Conservation (phyloP, 1,139 yeast genomes). For the Yamadazyma atlantica region DNA sequence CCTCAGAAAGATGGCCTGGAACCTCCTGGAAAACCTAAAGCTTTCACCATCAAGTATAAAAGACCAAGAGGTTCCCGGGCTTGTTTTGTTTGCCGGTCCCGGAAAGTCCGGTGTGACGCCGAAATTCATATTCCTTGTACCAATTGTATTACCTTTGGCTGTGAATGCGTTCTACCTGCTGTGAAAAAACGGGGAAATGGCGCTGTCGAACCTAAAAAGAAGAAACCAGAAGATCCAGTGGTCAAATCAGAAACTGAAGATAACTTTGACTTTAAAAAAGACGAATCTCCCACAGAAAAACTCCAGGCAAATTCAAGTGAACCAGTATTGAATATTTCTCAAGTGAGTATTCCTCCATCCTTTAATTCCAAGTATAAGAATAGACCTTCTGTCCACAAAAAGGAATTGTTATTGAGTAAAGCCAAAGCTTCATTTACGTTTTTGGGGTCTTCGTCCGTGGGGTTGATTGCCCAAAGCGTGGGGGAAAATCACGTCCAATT, state of each 20-base stretch:
- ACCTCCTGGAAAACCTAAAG: constrained; percentile 40
- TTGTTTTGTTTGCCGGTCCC: constrained; percentile 61
- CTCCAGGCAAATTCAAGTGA: constrained; percentile 21
- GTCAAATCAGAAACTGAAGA: constrained; percentile 8
- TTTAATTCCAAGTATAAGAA: constrained; percentile 42
- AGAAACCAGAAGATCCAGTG: constrained; percentile 14
- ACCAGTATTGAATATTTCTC: constrained; percentile 46
- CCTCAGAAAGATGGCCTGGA: constrained; percentile 3
- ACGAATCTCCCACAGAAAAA: constrained; percentile 9
- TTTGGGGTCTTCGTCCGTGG: constrained; percentile 41
- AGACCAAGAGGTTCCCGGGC: constrained; percentile 55
- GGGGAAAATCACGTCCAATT: constrained; percentile 47
- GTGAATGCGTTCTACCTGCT: constrained; percentile 69
- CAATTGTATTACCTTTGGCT: constrained; percentile 73
- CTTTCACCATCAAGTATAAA: constrained; percentile 50
- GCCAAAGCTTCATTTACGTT: constrained; percentile 38
- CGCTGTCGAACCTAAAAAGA: constrained; percentile 23
- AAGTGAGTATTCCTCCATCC: constrained; percentile 46
- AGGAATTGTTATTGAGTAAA: constrained; percentile 29
- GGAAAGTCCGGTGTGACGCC: constrained; percentile 73
- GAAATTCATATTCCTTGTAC: constrained; percentile 74
- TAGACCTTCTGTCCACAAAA: constrained; percentile 40
- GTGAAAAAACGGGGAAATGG: constrained; percentile 45
- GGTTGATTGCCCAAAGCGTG: constrained; percentile 40
- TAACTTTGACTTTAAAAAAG: constrained; percentile 8